Conservation (phyloP, 139 green algal genomes). For the Zygnema cylindricum region DNA sequence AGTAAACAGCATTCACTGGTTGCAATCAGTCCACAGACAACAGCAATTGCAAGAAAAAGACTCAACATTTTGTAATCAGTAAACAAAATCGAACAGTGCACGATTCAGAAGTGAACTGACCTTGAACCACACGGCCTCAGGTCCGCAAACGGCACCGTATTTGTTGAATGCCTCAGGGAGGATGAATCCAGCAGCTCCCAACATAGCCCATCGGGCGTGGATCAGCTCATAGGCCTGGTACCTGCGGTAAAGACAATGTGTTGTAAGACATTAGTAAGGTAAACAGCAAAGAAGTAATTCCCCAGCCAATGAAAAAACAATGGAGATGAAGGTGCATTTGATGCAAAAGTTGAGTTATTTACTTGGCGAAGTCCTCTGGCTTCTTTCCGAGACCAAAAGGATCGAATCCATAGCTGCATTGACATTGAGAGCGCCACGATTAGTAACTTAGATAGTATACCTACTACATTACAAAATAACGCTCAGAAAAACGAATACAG, state of each 20-base stretch:
- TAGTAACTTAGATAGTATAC: too few species aligned
- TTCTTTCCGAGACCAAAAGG: slow-evolving; percentile 59
- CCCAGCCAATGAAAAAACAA: too few species aligned
- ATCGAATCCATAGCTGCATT: slow-evolving; percentile 62
- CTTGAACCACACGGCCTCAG: slow-evolving; percentile 62
- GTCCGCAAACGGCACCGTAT: slow-evolving; percentile 44
- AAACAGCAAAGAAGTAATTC: too few species aligned
- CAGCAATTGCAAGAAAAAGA: too few species aligned
- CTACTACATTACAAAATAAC: too few species aligned
- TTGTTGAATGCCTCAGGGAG: slow-evolving; percentile 62
- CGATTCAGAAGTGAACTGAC: slow-evolving; percentile 1
- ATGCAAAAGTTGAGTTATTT: neutral
- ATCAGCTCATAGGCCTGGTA: slow-evolving; percentile 97
- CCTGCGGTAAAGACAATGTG: slow-evolving; percentile 40
- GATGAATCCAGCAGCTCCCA: slow-evolving; percentile 55
- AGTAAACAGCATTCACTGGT: too few species aligned
- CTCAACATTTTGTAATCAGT: neutral
- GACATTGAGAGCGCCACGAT: too few species aligned
- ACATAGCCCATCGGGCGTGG: slow-evolving; percentile 92
- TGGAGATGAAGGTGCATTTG: too few species aligned
- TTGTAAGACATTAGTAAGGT: too few species aligned
- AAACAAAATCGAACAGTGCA: neutral
- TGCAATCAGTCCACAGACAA: too few species aligned
- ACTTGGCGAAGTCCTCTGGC: slow-evolving; percentile 50
- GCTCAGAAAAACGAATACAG: too few species aligned